A percentile compares a stretch with the other conserved stretches of the same genome.
Evolutionary conservation across 164 flowering plant species (phyloP).

Genomic region (Liriodendron chinense): DNA sequence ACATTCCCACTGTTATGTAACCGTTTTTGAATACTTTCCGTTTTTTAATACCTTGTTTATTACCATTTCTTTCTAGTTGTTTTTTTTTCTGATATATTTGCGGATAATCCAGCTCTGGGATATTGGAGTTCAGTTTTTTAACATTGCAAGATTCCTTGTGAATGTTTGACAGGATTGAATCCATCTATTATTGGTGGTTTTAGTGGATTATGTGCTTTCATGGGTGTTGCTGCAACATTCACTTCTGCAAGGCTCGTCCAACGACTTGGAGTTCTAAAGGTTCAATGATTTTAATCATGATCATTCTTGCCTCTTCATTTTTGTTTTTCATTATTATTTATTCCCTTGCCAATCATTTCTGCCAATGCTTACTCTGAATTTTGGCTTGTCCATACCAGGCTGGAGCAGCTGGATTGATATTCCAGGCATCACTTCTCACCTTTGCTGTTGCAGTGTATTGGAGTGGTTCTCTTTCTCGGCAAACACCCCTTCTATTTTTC

Average conservation of each 20-base stretch:
- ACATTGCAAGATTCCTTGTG: neutral
- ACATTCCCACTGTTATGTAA: too few species aligned
- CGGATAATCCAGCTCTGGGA: neutral
- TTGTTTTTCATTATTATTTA: neutral
- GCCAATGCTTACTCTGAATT: constrained; percentile 19
- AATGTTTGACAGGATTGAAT: constrained; percentile 62
- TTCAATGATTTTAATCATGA: constrained; percentile 19
- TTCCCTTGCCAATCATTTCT: constrained; percentile 4
- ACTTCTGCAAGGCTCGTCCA: constrained; percentile 74
- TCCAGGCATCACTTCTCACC: constrained; percentile 89
- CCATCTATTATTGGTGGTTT: constrained; percentile 91
- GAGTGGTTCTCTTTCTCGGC: constrained; percentile 74
- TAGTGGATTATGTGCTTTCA: constrained; percentile 93
- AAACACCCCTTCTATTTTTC: constrained; percentile 77
- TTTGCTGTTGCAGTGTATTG: constrained; percentile 85
- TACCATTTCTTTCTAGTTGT: too few species aligned
- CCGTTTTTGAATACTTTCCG: too few species aligned
- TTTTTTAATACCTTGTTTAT: too few species aligned
- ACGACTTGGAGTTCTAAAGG: constrained; percentile 87
- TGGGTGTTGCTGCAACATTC: constrained; percentile 98
- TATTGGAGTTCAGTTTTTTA: neutral
- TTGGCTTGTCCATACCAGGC: constrained; percentile 49
- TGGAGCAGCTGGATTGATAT: constrained; percentile 85
- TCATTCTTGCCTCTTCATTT: neutral
- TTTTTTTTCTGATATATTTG: too few species aligned